A percentile compares a stretch with the other conserved stretches of the same genome.
phyloP scores from a whole-genome alignment of 2,329 filamentous ascomycete genomes.

The Amesomyces nigricolor region DNA sequence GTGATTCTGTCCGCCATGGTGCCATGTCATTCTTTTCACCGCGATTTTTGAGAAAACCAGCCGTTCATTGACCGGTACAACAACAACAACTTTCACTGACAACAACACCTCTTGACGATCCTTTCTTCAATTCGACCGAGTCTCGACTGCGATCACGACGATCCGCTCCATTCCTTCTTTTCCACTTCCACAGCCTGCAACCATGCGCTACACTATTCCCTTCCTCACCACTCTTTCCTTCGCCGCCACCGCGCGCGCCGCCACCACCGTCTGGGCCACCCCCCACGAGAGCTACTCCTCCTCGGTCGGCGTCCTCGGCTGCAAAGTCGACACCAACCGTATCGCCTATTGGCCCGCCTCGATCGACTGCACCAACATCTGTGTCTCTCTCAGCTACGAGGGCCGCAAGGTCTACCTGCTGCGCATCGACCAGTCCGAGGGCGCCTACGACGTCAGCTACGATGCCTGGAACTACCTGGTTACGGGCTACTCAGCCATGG shows the following conservation, averaged over 20 bases:
- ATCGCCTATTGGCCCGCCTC: conserved; percentile 55
- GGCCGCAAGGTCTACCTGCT: conserved; percentile 52
- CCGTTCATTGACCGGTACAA: conserved; percentile 8
- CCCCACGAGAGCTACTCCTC: conserved; percentile 54
- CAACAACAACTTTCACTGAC: neutral
- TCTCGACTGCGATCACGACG: conserved; percentile 1
- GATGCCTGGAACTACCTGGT: conserved; percentile 56
- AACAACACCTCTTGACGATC: neutral
- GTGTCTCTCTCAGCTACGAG: conserved; percentile 46
- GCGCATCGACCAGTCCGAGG: conserved; percentile 50
- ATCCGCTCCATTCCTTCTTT: conserved; percentile 9
- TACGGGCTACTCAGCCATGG: conserved; percentile 44
- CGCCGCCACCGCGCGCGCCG: conserved; percentile 23
- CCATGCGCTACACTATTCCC: conserved; percentile 18
- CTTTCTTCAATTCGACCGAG: neutral
- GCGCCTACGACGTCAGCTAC: conserved; percentile 54
- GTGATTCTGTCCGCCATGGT: conserved; percentile 9
- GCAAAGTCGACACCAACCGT: conserved; percentile 56
- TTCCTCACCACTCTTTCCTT: conserved; percentile 14
- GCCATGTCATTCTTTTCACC: conserved; percentile 16
- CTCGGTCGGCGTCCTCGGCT: conserved; percentile 53
- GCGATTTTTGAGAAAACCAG: neutral
- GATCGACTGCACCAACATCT: conserved; percentile 51
- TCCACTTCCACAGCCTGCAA: neutral
- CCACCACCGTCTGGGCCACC: conserved; percentile 37